Base-by-base conservation (phyloP, 108 stramenopile genomes). In the Nitzschia sp. region DNA sequence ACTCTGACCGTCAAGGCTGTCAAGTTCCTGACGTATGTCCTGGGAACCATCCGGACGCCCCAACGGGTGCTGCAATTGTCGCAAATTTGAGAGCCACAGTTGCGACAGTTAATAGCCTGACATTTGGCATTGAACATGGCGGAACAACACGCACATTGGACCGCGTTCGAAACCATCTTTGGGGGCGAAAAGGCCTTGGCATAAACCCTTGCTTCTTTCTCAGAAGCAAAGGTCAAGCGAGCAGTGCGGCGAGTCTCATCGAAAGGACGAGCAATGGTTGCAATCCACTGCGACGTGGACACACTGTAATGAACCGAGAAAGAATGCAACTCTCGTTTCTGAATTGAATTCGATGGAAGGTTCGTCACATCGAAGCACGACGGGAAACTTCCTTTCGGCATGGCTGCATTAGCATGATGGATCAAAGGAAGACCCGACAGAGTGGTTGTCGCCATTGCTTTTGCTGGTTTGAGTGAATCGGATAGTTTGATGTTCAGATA, bases 61-160 rank as follows among this genome's bases (percentile, higher is more conserved):
- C 91, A 92, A 7, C 44, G 42, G 10, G 77, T 74, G 52, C 76
- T 61, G 68, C 80, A 85, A 34, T 71, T 75, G 40, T 76, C 70
- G 71, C 91, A 92, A 44, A 84, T 74, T 53, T 68, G 61, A 24
- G 84, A 73, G 8, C 90, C 87, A 62, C 88, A 89, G 66, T 92
- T 88, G 10, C 78, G 78, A 40, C 88, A 89, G 57, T 79, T 63
- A 40, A 29, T 37, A 19, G 72, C 11, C 2, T 34, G 38, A 5
- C 50, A 42, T 34, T 57, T 60, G 20, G 26, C 20, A 39, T 22
- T 53, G 44, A 59, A 72, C 17, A 41, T 14, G 21, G 43, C 42
- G n/a, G 26, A 10, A 52, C 80, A 80, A 48, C 73, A 57, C n/a
- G 34, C 22, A 52, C 73, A 79, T 14, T 22, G 57, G 15, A 43